Conservation (phyloP, 345 rosid genomes). For the Aquilaria sinensis region DNA sequence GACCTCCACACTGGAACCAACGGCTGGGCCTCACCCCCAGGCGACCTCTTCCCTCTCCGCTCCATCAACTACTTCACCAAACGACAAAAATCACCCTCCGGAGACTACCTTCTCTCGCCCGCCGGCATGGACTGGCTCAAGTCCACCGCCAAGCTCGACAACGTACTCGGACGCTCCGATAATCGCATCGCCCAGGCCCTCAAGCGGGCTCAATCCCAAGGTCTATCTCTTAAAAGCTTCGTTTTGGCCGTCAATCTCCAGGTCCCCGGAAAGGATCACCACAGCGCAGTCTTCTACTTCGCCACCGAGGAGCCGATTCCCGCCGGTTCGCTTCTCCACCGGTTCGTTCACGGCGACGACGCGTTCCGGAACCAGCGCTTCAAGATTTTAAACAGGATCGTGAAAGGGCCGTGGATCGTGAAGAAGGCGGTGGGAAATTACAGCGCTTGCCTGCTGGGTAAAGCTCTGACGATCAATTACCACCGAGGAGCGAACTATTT, state of each 20-base stretch:
- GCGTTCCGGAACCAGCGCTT: constrained; percentile 76
- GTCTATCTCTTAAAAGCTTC: constrained; percentile 59
- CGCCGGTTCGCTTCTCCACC: constrained; percentile 53
- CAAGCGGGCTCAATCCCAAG: constrained; percentile 44
- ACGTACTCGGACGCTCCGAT: constrained; percentile 74
- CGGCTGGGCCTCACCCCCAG: constrained; percentile 98
- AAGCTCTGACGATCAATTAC: constrained; percentile 70
- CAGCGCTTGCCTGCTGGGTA: constrained; percentile 83
- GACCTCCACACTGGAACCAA: constrained; percentile 66
- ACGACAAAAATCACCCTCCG: constrained; percentile 62
- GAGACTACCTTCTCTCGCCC: constrained; percentile 71
- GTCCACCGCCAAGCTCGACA: constrained; percentile 54
- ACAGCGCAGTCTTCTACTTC: constrained; percentile 85
- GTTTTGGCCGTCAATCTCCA: constrained; percentile 83
- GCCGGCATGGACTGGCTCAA: constrained; percentile 93
- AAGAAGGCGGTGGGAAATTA: constrained; percentile 71
- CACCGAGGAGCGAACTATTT: constrained; percentile 73
- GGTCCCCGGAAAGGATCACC: constrained; percentile 79
- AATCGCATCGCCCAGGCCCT: constrained; percentile 74
- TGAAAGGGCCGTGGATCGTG: constrained; percentile 91
- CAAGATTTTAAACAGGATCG: constrained; percentile 86
- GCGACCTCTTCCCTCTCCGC: constrained; percentile 76
- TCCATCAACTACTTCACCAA: constrained; percentile 46
- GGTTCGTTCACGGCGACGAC: constrained; percentile 72
- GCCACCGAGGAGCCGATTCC: constrained; percentile 71